Conservation (phyloP, 257 asterid species). For the Nicotiana benthamiana region DNA sequence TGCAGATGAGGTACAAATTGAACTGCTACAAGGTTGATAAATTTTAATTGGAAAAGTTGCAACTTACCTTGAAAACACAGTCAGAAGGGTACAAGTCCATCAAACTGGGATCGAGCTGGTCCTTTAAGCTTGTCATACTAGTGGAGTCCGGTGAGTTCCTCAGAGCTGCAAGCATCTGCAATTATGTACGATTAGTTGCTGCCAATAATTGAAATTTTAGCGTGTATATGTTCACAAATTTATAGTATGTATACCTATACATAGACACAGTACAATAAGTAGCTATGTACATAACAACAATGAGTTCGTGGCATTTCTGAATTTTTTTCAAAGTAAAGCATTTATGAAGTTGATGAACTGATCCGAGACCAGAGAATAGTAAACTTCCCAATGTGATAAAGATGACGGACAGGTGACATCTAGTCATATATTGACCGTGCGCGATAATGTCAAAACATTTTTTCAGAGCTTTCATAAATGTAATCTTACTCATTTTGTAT, state of each 20-base stretch:
- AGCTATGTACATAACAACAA: neutral
- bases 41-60: neutral
- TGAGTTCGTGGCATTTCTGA: neutral
- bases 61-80: constrained; percentile 79
- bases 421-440: neutral
- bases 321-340: neutral
- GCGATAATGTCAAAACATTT: neutral
- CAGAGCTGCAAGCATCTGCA: constrained; percentile 87
- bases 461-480: neutral
- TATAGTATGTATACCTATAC: neutral
- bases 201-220: neutral
- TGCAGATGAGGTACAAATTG: neutral
- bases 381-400: neutral
- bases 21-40: neutral
- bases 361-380: neutral
- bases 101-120: constrained; percentile 66
- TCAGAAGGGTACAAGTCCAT: constrained; percentile 87
- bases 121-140: constrained; percentile 80
- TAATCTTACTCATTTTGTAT: neutral
- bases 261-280: neutral
- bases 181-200: constrained; percentile 11
- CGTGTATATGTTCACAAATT: neutral
- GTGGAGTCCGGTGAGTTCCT: constrained; percentile 68
- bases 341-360: neutral
- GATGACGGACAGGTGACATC: neutral